Percentiles rank a stretch among this genome's conserved stretches.
Conservation (phyloP, 23 red algal genomes). For the Rhodosorus marinus region DNA sequence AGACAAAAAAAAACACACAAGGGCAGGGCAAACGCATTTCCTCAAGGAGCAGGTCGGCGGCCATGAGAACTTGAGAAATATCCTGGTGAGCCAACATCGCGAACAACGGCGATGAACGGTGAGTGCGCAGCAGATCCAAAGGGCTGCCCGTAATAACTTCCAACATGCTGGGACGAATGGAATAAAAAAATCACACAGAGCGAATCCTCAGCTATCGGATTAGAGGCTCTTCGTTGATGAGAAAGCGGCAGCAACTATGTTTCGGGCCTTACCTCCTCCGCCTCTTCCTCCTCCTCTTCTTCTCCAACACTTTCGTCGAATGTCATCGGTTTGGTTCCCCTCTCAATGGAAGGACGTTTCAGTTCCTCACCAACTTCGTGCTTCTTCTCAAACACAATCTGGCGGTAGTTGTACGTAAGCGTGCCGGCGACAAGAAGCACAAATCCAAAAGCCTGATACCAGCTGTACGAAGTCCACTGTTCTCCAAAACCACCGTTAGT, state of each 20-base stretch:
- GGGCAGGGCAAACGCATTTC: no score
- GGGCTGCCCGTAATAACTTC: background rate
- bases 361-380: background rate
- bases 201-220: no score
- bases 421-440: constrained; percentile 57
- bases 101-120: background rate
- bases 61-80: no score
- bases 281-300: background rate
- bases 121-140: background rate
- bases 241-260: no score
- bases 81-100: no score
- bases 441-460: constrained; percentile 60
- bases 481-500: constrained; percentile 51
- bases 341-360: background rate
- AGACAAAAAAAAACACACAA: no score
- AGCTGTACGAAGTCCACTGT: constrained; percentile 53
- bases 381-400: constrained; percentile 9
- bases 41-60: no score
- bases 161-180: no score
- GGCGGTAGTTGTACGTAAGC: constrained; percentile 44
- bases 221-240: no score
- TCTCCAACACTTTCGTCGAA: background rate
- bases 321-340: background rate
- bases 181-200: no score
- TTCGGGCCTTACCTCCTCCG: no score